Evolutionary conservation across 345 rosid genomes (phyloP).

Genomic region (Carallia pectinifolia): DNA sequence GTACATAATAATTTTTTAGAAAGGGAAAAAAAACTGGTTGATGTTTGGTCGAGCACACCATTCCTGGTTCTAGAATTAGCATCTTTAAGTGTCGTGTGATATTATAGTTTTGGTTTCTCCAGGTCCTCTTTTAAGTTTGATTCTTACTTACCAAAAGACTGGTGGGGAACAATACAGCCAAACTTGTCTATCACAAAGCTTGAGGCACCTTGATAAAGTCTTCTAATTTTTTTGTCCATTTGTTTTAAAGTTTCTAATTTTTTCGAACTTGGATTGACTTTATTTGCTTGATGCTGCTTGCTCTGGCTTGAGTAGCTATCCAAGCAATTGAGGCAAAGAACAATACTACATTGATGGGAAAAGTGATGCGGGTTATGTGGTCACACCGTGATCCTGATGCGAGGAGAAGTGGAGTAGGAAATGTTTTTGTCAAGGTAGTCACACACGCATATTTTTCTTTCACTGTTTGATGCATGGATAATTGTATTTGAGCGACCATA

Average conservation of each 20-base stretch:
- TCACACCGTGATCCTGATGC: slow-evolving; percentile 68
- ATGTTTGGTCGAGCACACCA: not conserved
- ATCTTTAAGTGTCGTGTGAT: not conserved
- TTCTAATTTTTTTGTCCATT: too few species aligned
- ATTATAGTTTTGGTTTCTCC: not conserved
- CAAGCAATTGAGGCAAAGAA: slow-evolving; percentile 63
- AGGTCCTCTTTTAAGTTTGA: not conserved
- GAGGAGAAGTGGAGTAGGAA: slow-evolving; percentile 66
- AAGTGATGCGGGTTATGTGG: slow-evolving; percentile 64
- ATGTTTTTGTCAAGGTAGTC: slow-evolving; percentile 70
- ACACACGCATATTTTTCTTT: not conserved
- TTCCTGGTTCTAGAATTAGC: not conserved
- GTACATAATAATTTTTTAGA: too few species aligned
- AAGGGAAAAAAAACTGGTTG: too few species aligned
- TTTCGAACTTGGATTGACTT: too few species aligned
- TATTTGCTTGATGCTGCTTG: not conserved
- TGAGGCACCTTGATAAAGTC: too few species aligned
- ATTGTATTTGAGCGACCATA: slow-evolving; percentile 3
- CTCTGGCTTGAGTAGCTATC: slow-evolving; percentile 42
- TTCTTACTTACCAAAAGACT: not conserved
- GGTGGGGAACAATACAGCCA: not conserved
- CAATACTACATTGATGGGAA: slow-evolving; percentile 55
- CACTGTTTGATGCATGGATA: not conserved
- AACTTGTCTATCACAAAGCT: not conserved
- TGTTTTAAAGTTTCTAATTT: too few species aligned